Base-by-base conservation (phyloP, 179 eudicot genomes). In the Silene vulgaris region DNA sequence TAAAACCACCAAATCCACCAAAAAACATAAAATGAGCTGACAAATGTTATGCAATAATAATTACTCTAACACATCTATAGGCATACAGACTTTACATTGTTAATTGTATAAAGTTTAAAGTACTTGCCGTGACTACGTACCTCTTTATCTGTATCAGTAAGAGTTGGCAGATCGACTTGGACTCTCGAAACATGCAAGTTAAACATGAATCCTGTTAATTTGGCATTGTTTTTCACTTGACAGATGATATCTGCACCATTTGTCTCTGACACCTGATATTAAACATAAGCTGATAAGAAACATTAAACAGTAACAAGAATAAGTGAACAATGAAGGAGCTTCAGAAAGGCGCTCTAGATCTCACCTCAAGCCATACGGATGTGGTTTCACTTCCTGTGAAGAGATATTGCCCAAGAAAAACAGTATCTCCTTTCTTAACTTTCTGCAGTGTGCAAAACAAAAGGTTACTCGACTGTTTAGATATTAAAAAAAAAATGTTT, bases 321-420 rank as follows among this genome's bases (percentile, higher is more conserved):
- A 57, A 21, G 21, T 16, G 26, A 74, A 35, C 17, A 62, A 3
- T 29, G 56, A 35, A 78, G 32, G 29, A 12, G 13, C 32, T 32
- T 57, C 56, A 45, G 59, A 65, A 59, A 40, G 11, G 65, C 16
- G 13, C 63, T 70, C 61, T 37, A 57, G 76, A 28, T 74, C 84
- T 77, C 79, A 92, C 98, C 96, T 94, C 98, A 74, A 94, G 96
- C 98, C 98, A 94, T 74, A 90, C 98, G 37, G 97, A 94, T 19
- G 98, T 86, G 35, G 88, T 92, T 83, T 92, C 98, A 86, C 90
- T 92, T 84, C 98, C 98, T 14, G 97, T 92, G 80, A 92, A 92
- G 66, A 94, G 88, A 80, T 94, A 94, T 65, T 90, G 90, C 69
- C 98, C 98, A 43, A 94, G 72, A 82, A 94, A 94, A 40, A 87